Conservation (phyloP, 345 rosid genomes). For the Lumnitzera racemosa region DNA sequence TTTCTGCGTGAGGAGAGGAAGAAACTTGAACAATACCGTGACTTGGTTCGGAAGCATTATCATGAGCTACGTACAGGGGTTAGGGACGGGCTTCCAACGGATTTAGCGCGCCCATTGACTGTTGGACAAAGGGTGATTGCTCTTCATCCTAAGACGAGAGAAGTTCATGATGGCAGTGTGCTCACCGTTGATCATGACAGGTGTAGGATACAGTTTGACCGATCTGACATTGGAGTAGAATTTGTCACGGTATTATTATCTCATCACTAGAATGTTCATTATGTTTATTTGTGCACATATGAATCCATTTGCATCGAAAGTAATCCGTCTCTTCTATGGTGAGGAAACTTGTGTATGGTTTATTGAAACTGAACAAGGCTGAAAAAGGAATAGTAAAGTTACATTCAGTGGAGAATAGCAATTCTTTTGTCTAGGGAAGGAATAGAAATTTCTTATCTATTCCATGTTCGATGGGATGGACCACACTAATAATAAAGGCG, state of each 20-base stretch:
- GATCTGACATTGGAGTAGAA: slow-evolving; percentile 78
- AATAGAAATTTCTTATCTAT: no score
- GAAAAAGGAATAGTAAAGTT: no score
- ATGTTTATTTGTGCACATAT: background rate
- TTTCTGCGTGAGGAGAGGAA: slow-evolving; percentile 76
- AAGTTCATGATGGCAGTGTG: slow-evolving; percentile 82
- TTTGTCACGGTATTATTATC: slow-evolving; percentile 60
- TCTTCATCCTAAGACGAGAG: slow-evolving; percentile 83
- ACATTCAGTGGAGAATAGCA: no score
- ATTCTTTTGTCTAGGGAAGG: no score
- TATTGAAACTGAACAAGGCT: no score
- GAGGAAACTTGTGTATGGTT: no score
- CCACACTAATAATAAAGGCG: no score
- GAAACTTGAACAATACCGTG: slow-evolving; percentile 84
- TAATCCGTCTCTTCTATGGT: no score
- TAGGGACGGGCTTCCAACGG: slow-evolving; percentile 89
- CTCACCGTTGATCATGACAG: slow-evolving; percentile 81
- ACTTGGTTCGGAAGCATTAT: slow-evolving; percentile 82
- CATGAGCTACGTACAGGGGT: slow-evolving; percentile 67
- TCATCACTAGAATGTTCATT: slow-evolving; percentile 1
- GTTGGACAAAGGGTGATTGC: slow-evolving; percentile 88
- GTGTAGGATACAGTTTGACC: slow-evolving; percentile 77
- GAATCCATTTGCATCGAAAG: no score
- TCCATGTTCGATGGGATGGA: no score
- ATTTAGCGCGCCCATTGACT: slow-evolving; percentile 78